Base-by-base conservation (phyloP, 2,329 filamentous ascomycete species). In the Tolypocladium tundrense region DNA sequence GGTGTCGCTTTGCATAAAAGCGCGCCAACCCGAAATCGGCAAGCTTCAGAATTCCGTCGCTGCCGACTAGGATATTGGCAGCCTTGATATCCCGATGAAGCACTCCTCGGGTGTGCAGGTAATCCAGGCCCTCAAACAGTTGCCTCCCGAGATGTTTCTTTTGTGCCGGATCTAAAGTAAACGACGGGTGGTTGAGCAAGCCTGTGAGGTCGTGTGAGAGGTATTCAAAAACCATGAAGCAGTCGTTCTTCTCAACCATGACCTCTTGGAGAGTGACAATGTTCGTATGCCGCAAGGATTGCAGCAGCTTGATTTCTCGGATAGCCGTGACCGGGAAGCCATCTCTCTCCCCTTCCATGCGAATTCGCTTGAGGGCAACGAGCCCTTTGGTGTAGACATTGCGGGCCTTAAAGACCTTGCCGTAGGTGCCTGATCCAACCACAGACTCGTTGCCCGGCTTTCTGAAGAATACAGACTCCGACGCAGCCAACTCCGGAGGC, bases 141-240 rank as follows among this genome's bases (percentile, higher is more conserved):
- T 99, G 94, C 69, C 87, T 89, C 1, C 91, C 91, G 40, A 99
- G 80, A 69, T 99, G 86, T 73, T 99, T 99, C 74, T 91, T 95
- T 71, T 97, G 92, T 0, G 88, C 85, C 4, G 85, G 77, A 42
- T 94, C 88, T 16, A 99, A 82, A 60, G 87, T 87, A 74, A 96
- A 99, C 0, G 88, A 88, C 0, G 94, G 94, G 68, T 99, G 94
- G 67, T 97, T 97, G 60, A 99, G 83, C 39, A 99, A 79, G 16
- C 94, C 94, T 3, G 94, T 99, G 60, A 99, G 78, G 71, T 99
- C 94, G 70, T 99, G 94, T 1, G 94, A 93, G 39, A 97, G 81
- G 69, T 99, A 99, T 71, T 99, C 94, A 63, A 99, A 99, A 3
- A 99, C 94, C 94, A 99, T 99, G 74, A 96, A 99, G 72, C 94